Conservation (phyloP, 768 basidiomycete genomes). For the Lactarius indigo region DNA sequence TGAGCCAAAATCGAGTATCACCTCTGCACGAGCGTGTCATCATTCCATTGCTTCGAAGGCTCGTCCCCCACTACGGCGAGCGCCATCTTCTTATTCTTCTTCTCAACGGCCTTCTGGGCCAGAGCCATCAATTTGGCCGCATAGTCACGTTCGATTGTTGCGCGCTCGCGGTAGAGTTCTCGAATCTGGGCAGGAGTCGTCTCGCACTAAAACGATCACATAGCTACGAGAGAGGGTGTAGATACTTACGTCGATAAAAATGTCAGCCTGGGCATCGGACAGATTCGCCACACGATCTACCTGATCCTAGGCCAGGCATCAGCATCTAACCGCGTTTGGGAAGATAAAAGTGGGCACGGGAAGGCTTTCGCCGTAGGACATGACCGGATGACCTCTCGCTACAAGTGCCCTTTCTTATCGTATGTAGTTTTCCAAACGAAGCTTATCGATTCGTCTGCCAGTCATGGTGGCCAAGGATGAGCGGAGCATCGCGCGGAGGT, state of each 20-base stretch:
- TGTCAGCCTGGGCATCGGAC: constrained; percentile 21
- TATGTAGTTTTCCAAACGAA: constrained; percentile 2
- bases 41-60: constrained; percentile 60
- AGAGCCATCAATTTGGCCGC: constrained; percentile 65
- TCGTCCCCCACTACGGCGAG: constrained; percentile 61
- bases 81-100: constrained; percentile 56
- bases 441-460: background rate
- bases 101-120: constrained; percentile 64
- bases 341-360: constrained; percentile 17
- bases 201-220: background rate
- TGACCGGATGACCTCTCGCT: constrained; percentile 14
- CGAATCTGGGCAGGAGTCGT: constrained; percentile 49
- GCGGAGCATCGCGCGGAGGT: constrained; percentile 7
- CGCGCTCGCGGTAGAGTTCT: constrained; percentile 66
- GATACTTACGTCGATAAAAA: constrained; percentile 20
- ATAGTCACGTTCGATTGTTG: constrained; percentile 73
- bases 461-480: background rate
- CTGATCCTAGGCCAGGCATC: constrained; percentile 19
- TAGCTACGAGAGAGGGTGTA: background rate
- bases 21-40: constrained; percentile 53
- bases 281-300: constrained; percentile 28
- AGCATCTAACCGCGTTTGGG: constrained; percentile 7
- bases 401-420: constrained; percentile 2
- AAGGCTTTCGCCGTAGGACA: constrained; percentile 27
- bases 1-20: constrained; percentile 26